Conservation (phyloP, 2,329 filamentous ascomycete species). For the Orbilia blumenaviensis region DNA sequence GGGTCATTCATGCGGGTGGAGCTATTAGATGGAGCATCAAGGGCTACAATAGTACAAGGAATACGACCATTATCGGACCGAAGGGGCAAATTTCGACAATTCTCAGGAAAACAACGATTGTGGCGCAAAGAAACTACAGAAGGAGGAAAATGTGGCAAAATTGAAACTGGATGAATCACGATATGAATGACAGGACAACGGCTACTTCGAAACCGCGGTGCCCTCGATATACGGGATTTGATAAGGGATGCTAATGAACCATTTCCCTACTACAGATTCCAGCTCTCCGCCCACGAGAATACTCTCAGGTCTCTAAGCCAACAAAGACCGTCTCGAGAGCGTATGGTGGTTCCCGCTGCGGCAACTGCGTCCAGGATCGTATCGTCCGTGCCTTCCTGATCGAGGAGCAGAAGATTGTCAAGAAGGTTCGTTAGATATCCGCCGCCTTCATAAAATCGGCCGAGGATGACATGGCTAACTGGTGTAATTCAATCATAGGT, state of each 20-base stretch:
- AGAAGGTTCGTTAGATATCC: slow-evolving; percentile 78
- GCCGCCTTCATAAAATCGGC: neutral
- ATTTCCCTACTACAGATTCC: slow-evolving; percentile 72
- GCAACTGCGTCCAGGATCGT: slow-evolving; percentile 97
- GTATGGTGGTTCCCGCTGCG: slow-evolving; percentile 98
- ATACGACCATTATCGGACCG: too few species aligned
- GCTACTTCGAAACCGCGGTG: slow-evolving; percentile 1
- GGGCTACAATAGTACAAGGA: too few species aligned
- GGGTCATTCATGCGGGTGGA: neutral
- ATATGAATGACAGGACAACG: neutral
- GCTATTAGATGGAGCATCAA: neutral
- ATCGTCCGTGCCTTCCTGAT: slow-evolving; percentile 98
- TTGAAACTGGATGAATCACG: neutral
- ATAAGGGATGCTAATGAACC: slow-evolving; percentile 9
- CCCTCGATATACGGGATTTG: neutral
- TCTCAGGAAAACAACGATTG: neutral
- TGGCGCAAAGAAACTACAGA: neutral
- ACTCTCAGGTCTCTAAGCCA: slow-evolving; percentile 94
- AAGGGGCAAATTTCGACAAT: neutral
- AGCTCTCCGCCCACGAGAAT: slow-evolving; percentile 97
- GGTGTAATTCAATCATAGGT: slow-evolving; percentile 51
- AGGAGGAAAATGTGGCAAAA: neutral
- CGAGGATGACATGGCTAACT: neutral
- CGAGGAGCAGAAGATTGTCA: slow-evolving; percentile 99
- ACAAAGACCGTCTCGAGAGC: slow-evolving; percentile 99